Base-by-base conservation (phyloP, 352 stramenopile genomes). In the Bremia lactucae region DNA sequence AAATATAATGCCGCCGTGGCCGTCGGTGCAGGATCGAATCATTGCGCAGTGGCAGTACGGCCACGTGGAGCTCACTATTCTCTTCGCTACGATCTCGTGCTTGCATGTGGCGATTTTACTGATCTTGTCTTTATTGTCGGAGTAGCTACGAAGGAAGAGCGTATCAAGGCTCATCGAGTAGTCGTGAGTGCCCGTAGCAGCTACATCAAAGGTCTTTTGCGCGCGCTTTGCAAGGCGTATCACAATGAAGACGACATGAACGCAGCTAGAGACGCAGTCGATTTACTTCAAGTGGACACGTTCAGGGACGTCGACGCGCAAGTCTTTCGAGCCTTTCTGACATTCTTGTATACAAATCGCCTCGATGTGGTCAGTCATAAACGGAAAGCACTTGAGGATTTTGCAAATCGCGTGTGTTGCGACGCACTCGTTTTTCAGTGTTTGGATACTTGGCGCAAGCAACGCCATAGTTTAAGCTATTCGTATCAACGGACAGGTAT, bases 301-400 rank as follows among this genome's bases (percentile, higher is more conserved):
- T 83, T 87, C 20, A 23, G 39, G 20, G 72, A 84, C 36, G 68
- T 82, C 2, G 74, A 87, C 23, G 49, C 41, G 2, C 64, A 75
- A 23, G 61, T 90, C 0, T 71, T 86, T 24, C 70, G 62, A 14
- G 65, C 74, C n/a, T 75, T 83, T 33, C 51, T 90, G 31, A 21
- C 39, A 15, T 90, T 69, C 46, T 37, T 90, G 57, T 90, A 90
- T 51, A 83, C 74, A 6, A 71, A 75, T 28, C 74, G 72, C 18
- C 44, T 87, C 2, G 59, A 80, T 2, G 60, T 90, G 11, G 62
- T 62, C 1, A 71, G 58, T 11, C 74, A 90, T 48, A 86, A 86
- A 49, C 59, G 70, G 25, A 60, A 67, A 21, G 61, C 62, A 26
- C 43, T 90, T 8, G 55, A 52, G 1, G 52, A 68, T n/a, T 72